These are phyloP conservation scores for Lachancea sp. DNA, from an alignment of 805 yeast species.

Conservation along the genomic window DNA sequence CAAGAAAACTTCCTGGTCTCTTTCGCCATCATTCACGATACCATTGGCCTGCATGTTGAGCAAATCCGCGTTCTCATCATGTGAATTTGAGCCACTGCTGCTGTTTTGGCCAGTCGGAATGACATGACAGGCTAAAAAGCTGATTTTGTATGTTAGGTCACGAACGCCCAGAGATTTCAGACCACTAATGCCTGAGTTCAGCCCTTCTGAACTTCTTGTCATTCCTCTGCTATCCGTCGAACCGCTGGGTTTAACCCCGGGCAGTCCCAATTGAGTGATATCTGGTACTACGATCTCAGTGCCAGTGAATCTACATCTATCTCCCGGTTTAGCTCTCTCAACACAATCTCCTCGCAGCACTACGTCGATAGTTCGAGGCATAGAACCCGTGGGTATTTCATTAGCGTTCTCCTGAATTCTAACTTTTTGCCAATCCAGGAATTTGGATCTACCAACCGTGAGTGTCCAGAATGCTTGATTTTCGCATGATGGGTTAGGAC, in stretches of 20 bases:
- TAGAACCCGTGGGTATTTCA: slow-evolving; percentile 96
- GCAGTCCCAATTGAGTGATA: slow-evolving; percentile 85
- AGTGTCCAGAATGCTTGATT: slow-evolving; percentile 84
- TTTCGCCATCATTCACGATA: slow-evolving; percentile 42
- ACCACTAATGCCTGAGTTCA: slow-evolving; percentile 84
- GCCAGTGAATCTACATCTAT: slow-evolving; percentile 88
- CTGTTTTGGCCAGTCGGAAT: slow-evolving; percentile 45
- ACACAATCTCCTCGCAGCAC: slow-evolving; percentile 90
- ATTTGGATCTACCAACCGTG: slow-evolving; percentile 74
- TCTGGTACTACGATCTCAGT: slow-evolving; percentile 94
- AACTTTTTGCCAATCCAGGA: slow-evolving; percentile 94
- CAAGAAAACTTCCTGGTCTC: slow-evolving; percentile 75
- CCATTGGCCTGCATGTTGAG: slow-evolving; percentile 22
- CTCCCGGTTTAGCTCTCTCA: slow-evolving; percentile 96
- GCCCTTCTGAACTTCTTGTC: slow-evolving; percentile 48
- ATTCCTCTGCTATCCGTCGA: slow-evolving; percentile 55
- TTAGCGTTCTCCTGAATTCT: slow-evolving; percentile 93
- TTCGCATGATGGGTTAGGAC: slow-evolving; percentile 82
- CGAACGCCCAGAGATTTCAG: slow-evolving; percentile 86
- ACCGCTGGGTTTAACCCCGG: slow-evolving; percentile 87
- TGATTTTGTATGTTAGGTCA: slow-evolving; percentile 85
- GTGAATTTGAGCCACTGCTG: slow-evolving; percentile 13
- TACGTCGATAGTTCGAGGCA: slow-evolving; percentile 95
- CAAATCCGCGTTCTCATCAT: slow-evolving; percentile 17
- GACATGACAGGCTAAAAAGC: slow-evolving; percentile 89